These are phyloP conservation scores for Coniophora puteana DNA, from an alignment of 1,284 basidiomycete species.

Conservation along the genomic window DNA sequence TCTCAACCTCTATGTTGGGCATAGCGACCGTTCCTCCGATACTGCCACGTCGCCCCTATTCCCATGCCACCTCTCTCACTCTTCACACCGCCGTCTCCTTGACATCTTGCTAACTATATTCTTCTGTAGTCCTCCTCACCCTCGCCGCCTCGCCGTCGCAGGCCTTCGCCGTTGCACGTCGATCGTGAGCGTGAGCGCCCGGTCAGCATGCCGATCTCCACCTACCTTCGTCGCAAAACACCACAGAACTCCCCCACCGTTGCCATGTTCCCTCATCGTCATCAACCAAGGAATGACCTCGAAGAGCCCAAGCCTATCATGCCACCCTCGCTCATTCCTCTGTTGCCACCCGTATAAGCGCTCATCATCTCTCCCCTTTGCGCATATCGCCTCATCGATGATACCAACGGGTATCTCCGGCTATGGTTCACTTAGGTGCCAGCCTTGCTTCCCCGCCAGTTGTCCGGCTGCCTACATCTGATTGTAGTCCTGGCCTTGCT, in stretches of 20 bases:
- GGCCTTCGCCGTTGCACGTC: conserved; percentile 24
- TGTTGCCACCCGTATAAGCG: conserved; percentile 59
- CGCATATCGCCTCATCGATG: too few relatives aligned
- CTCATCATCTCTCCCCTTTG: too few relatives aligned
- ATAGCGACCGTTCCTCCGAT: too few relatives aligned
- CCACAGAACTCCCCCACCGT: conserved; percentile 69
- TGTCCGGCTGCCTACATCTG: too few relatives aligned
- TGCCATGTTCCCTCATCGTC: conserved; percentile 51
- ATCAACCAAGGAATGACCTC: conserved; percentile 16
- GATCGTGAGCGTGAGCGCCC: conserved; percentile 32
- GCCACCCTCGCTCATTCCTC: conserved; percentile 41
- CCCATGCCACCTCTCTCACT: conserved; percentile 5
- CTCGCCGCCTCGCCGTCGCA: conserved; percentile 29
- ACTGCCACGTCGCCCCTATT: too few relatives aligned
- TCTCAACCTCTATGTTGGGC: too few relatives aligned
- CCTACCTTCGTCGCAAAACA: conserved; percentile 71
- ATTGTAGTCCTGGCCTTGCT: too few relatives aligned
- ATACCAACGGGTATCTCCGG: too few relatives aligned
- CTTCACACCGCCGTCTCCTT: conserved; percentile 2
- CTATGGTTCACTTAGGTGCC: too few relatives aligned
- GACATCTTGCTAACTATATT: conserved; percentile 13
- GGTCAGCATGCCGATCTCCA: conserved; percentile 66
- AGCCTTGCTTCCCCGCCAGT: too few relatives aligned
- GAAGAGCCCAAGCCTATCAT: conserved; percentile 34
- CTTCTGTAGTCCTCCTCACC: conserved; percentile 37